Percentiles rank a stretch among this genome's conserved stretches.
phyloP scores from a whole-genome alignment of 805 yeast species.

The Hanseniaspora hatyaiensis region DNA sequence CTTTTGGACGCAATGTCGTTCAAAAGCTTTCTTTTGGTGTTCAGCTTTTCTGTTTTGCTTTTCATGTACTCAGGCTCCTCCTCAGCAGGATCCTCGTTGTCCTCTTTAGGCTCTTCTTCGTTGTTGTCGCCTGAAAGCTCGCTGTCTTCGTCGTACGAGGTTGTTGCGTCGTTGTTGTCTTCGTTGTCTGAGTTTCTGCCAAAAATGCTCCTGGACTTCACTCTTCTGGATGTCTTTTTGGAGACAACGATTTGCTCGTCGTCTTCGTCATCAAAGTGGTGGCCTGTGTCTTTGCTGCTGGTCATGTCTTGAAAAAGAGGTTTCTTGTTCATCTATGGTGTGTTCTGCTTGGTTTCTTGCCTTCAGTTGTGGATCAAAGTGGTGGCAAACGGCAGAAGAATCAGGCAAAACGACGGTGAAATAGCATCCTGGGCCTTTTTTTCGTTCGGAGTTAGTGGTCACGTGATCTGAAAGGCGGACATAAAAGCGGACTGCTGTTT shows the following conservation, averaged over 20 bases:
- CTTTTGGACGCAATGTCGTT: conserved; percentile 10
- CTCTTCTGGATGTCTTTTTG: conserved; percentile 13
- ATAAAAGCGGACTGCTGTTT: too few relatives aligned
- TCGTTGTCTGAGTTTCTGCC: conserved; percentile 14
- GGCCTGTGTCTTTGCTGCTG: too few relatives aligned
- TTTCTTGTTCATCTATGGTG: too few relatives aligned
- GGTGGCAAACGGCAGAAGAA: too few relatives aligned
- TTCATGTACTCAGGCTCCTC: conserved; percentile 16
- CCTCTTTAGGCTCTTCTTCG: conserved; percentile 4
- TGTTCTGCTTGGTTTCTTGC: too few relatives aligned
- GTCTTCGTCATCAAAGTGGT: conserved; percentile 5
- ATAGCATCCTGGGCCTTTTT: too few relatives aligned
- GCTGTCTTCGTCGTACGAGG: conserved; percentile 13
- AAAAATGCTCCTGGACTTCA: conserved; percentile 13
- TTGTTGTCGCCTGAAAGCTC: conserved; percentile 3
- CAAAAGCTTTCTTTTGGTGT: conserved; percentile 10
- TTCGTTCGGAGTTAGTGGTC: too few relatives aligned
- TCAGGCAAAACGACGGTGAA: too few relatives aligned
- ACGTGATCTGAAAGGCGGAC: too few relatives aligned
- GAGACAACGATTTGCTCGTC: conserved; percentile 13
- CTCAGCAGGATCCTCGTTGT: conserved; percentile 1
- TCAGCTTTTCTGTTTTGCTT: conserved; percentile 4
- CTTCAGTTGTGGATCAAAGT: too few relatives aligned
- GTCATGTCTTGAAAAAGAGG: too few relatives aligned
- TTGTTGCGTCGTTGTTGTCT: conserved; percentile 6